Conservation (phyloP, 768 basidiomycete species). For the Sporobolomyces pararoseus region DNA sequence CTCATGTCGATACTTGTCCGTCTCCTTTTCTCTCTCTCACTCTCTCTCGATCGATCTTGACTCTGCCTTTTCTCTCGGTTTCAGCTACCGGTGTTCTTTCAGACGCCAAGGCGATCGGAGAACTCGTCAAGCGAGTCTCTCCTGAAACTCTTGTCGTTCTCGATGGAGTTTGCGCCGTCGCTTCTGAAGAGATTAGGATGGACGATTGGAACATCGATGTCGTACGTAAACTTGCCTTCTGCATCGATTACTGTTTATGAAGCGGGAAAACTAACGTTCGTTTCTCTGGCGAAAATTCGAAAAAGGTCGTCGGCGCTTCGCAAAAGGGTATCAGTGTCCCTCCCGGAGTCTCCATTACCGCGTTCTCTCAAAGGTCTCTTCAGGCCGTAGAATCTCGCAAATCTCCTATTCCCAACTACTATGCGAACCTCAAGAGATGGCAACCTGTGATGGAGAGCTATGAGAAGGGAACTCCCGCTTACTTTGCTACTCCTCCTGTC, state of each 20-base stretch:
- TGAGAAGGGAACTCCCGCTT: conserved; percentile 70
- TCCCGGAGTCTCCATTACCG: conserved; percentile 82
- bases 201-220: conserved; percentile 92
- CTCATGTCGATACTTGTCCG: conserved; percentile 81
- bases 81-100: conserved; percentile 68
- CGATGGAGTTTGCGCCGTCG: conserved; percentile 95
- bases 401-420: conserved; percentile 69
- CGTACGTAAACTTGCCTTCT: conserved; percentile 50
- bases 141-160: conserved; percentile 80
- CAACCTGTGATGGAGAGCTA: conserved; percentile 76
- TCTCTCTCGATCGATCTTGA: background rate
- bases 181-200: conserved; percentile 88
- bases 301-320: conserved; percentile 63
- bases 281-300: too few relatives aligned
- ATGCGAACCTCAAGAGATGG: conserved; percentile 55
- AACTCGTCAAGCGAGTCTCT: conserved; percentile 67
- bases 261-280: too few relatives aligned
- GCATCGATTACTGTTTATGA: too few relatives aligned
- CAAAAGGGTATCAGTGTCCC: conserved; percentile 93
- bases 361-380: conserved; percentile 75
- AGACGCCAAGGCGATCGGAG: conserved; percentile 69
- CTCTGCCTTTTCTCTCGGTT: background rate
- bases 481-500: conserved; percentile 73
- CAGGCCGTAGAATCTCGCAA: conserved; percentile 63
- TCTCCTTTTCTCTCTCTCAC: too few relatives aligned